Conservation (phyloP, 306 rosid genomes). For the Quercus suber region DNA sequence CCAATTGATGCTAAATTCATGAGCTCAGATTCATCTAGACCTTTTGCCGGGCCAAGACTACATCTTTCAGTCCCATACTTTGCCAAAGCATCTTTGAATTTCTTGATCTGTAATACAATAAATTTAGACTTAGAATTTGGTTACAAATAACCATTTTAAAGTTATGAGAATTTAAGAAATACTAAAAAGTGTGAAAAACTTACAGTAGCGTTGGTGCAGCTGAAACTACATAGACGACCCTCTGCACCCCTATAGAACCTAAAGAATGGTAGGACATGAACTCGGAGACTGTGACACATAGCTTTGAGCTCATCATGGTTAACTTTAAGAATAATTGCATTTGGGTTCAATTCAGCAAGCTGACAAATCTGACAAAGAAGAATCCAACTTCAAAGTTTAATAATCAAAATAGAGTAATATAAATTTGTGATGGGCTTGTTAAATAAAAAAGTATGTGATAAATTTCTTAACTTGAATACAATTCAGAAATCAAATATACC, state of each 20-base stretch:
- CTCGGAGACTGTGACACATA: conserved; percentile 59
- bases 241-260: conserved; percentile 78
- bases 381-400: background rate
- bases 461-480: background rate
- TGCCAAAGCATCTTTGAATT: conserved; percentile 71
- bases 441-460: background rate
- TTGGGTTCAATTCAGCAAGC: conserved; percentile 63
- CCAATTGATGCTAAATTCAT: conserved; percentile 40
- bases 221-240: conserved; percentile 75
- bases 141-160: background rate
- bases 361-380: conserved; percentile 65
- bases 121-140: background rate
- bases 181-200: conserved; percentile 14
- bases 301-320: conserved; percentile 69
- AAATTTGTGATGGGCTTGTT: background rate
- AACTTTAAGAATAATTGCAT: conserved; percentile 60
- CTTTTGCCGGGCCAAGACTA: conserved; percentile 63
- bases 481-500: conserved; percentile 27
- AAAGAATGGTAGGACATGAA: conserved; percentile 88
- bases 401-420: conserved; percentile 2
- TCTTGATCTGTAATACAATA: conserved; percentile 52
- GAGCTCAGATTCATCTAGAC: conserved; percentile 69
- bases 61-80: conserved; percentile 63
- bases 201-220: conserved; percentile 88
- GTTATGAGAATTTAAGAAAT: background rate